Evolutionary conservation across 306 rosid genomes (phyloP).

Genomic region (Vigna nakashimae): DNA sequence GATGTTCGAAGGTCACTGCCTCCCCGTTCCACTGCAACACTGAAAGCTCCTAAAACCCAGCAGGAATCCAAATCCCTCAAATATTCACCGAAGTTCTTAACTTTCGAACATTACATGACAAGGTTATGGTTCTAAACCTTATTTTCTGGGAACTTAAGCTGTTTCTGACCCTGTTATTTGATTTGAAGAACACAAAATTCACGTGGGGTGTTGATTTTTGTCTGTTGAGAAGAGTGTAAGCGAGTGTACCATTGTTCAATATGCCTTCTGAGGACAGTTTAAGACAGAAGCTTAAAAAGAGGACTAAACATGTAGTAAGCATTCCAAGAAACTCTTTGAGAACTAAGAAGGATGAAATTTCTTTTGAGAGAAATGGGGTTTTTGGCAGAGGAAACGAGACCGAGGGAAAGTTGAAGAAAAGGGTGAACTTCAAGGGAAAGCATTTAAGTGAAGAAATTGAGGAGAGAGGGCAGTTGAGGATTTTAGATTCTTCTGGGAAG

Average conservation of each 20-base stretch:
- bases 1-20: not conserved
- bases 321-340: conserved; percentile 30
- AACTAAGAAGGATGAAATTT: conserved; percentile 13
- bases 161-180: not conserved
- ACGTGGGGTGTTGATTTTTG: conserved; percentile 23
- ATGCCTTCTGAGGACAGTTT: conserved; percentile 47
- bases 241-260: not conserved
- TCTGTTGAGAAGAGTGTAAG: conserved; percentile 12
- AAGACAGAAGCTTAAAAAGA: conserved; percentile 43
- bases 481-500: conserved; percentile 46
- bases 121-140: not conserved
- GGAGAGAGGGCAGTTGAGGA: conserved; percentile 41
- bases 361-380: conserved; percentile 16
- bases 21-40: conserved; percentile 28
- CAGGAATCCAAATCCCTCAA: not conserved
- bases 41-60: not conserved
- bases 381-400: conserved; percentile 35
- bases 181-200: not conserved
- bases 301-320: conserved; percentile 12
- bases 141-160: not conserved
- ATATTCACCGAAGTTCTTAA: not conserved
- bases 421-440: conserved; percentile 22
- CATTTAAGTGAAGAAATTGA: conserved; percentile 27
- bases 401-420: conserved; percentile 40
- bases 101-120: conserved; percentile 8